phyloP scores from a whole-genome alignment of 345 rosid species.

The Citrus hindsii region DNA sequence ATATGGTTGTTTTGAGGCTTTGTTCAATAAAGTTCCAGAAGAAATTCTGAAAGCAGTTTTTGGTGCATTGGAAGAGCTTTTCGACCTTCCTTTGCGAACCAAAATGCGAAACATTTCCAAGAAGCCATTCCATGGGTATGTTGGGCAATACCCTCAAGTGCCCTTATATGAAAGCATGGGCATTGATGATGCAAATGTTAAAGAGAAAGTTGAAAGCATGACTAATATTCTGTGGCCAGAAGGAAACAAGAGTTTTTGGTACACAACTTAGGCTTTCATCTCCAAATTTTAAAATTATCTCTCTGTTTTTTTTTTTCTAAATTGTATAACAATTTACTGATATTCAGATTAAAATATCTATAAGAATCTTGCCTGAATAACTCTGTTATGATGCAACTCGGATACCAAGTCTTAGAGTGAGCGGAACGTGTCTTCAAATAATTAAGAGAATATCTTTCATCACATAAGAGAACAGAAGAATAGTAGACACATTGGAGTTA shows the following conservation, averaged over 20 bases:
- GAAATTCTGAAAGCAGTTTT: conserved; percentile 34
- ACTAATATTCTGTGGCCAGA: conserved; percentile 44
- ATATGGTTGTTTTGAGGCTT: conserved; percentile 67
- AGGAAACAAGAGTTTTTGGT: conserved; percentile 59
- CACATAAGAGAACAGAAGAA: not conserved
- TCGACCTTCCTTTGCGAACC: conserved; percentile 48
- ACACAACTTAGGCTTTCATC: not conserved
- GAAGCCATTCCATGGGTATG: conserved; percentile 56
- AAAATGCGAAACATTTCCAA: conserved; percentile 43
- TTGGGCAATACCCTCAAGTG: conserved; percentile 49
- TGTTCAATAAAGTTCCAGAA: conserved; percentile 30
- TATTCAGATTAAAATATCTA: no score
- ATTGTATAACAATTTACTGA: no score
- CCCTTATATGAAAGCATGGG: conserved; percentile 68
- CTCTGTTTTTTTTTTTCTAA: not conserved
- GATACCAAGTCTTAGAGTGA: no score
- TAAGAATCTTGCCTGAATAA: no score
- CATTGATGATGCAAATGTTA: conserved; percentile 40
- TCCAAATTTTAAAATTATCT: no score
- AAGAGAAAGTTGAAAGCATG: conserved; percentile 31
- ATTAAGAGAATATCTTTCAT: not conserved
- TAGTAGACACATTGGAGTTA: not conserved
- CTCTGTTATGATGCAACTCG: no score
- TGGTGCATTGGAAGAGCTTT: conserved; percentile 43
- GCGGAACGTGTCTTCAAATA: not conserved